A percentile compares a stretch with the other conserved stretches of the same genome.
Evolutionary conservation across 2,329 filamentous ascomycete species (phyloP).

Genomic region (Paraphaeosphaeria sporulosa): DNA sequence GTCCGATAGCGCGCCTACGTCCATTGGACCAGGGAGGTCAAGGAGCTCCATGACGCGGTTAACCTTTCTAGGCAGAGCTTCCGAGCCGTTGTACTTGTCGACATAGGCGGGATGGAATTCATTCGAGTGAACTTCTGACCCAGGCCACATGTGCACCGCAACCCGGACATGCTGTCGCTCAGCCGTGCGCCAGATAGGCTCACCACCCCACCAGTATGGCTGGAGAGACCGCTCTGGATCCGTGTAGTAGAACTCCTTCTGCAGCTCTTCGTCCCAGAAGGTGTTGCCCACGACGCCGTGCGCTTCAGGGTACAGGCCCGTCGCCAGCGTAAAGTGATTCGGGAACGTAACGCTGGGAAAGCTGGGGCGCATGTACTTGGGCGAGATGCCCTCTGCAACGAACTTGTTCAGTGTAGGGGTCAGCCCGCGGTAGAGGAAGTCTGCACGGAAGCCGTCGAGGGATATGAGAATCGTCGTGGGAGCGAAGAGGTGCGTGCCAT

Average conservation of each 20-base stretch:
- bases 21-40: slow-evolving; percentile 78
- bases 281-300: slow-evolving; percentile 94
- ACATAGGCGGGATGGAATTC: slow-evolving; percentile 79
- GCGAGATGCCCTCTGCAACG: slow-evolving; percentile 83
- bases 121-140: slow-evolving; percentile 85
- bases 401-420: slow-evolving; percentile 84
- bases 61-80: slow-evolving; percentile 78
- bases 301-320: slow-evolving; percentile 88
- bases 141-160: slow-evolving; percentile 98
- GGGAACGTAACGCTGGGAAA: slow-evolving; percentile 98
- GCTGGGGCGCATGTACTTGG: slow-evolving; percentile 89
- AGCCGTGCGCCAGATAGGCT: slow-evolving; percentile 93
- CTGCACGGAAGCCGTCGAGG: slow-evolving; percentile 93
- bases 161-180: slow-evolving; percentile 80
- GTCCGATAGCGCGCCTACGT: slow-evolving; percentile 57
- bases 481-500: slow-evolving; percentile 87
- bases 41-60: slow-evolving; percentile 80
- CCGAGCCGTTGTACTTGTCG: slow-evolving; percentile 83
- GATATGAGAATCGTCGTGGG: slow-evolving; percentile 95
- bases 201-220: slow-evolving; percentile 92
- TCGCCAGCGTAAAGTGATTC: slow-evolving; percentile 90
- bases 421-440: slow-evolving; percentile 83
- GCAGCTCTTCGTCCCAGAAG: slow-evolving; percentile 84
- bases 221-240: slow-evolving; percentile 78
- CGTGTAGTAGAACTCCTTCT: slow-evolving; percentile 88